Evolutionary conservation across 1,139 yeast genomes (phyloP), one percentile per base, ranked within the genome.

Genomic region (Blastobotrys serpentis): DNA sequence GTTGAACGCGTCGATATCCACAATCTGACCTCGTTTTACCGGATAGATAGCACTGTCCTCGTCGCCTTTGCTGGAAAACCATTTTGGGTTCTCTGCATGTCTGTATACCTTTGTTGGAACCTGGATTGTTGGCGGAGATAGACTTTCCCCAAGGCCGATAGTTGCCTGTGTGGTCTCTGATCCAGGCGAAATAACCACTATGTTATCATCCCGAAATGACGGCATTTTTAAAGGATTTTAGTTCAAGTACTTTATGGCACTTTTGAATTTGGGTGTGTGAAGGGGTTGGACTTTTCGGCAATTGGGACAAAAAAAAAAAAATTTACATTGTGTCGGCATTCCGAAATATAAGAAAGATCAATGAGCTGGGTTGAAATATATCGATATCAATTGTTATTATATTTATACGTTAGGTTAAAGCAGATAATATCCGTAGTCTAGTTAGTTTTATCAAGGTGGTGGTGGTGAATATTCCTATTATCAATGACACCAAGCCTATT

Each of bases 101-200:
- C 71, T 73, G 65, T 81, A 89, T 6, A 90, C 95, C 26, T 74
- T 73, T 0, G 96, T 81, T 10, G 96, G 95, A 34, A 89, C 73
- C 52, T 80, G 80, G 56, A 78, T 78, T 42, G 81, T 78, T 1
- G 97, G 95, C 1, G 95, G 89, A 2, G 86, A 71, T 55, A 87
- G 75, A 0, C 87, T 76, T 55, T 90, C 97, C 47, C 81, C 83
- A 39, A 90, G 71, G 1, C 97, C 97, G 63, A 86, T 83, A 57
- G 85, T 84, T 39, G 86, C 86, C 48, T 84, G 71, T 0, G 97
- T 87, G 48, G 76, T 70, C 49, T 71, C 74, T 2, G 95, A 83
- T n/a, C 96, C 96, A 1, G 95, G 88, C 52, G 87, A 82, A 39
- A 90, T 78, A 45, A 89, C 74, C 55, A 69, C 56, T 57, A 78